Evolutionary conservation across 2,329 filamentous ascomycete species (phyloP).

Genomic region (Teratosphaeria viscida): DNA sequence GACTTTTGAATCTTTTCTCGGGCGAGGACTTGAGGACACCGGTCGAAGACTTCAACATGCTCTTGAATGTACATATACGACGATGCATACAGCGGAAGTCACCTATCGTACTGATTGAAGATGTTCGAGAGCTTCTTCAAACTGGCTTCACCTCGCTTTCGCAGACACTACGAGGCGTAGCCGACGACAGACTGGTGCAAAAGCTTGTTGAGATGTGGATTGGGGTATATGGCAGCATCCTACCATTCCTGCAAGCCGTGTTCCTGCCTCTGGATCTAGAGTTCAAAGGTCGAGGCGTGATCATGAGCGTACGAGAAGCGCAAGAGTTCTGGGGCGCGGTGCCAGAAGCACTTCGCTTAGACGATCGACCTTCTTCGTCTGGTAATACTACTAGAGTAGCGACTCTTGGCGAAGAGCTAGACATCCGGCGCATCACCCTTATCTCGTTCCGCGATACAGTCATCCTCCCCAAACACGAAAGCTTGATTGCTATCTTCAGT

Average conservation of each 20-base stretch:
- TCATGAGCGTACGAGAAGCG: slow-evolving; percentile 69
- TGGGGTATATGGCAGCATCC: slow-evolving; percentile 76
- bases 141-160: slow-evolving; percentile 81
- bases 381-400: slow-evolving; percentile 29
- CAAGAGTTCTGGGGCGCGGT: slow-evolving; percentile 83
- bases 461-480: slow-evolving; percentile 80
- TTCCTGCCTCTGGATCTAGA: slow-evolving; percentile 90
- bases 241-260: slow-evolving; percentile 91
- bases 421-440: slow-evolving; percentile 81
- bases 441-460: slow-evolving; percentile 81
- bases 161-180: slow-evolving; percentile 64
- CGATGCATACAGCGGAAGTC: slow-evolving; percentile 65
- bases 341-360: slow-evolving; percentile 32
- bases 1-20: slow-evolving; percentile 68
- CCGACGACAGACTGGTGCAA: slow-evolving; percentile 82
- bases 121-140: slow-evolving; percentile 62
- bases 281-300: slow-evolving; percentile 70
- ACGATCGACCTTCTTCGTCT: slow-evolving; percentile 33
- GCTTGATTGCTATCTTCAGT: slow-evolving; percentile 80
- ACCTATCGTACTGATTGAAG: slow-evolving; percentile 62
- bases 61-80: slow-evolving; percentile 69
- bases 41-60: slow-evolving; percentile 71
- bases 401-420: slow-evolving; percentile 52
- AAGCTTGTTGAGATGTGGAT: slow-evolving; percentile 90
- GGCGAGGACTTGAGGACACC: slow-evolving; percentile 70